These are phyloP conservation scores for Aquilaria agallochum DNA, from an alignment of 441 rosid species.

Conservation along the genomic window DNA sequence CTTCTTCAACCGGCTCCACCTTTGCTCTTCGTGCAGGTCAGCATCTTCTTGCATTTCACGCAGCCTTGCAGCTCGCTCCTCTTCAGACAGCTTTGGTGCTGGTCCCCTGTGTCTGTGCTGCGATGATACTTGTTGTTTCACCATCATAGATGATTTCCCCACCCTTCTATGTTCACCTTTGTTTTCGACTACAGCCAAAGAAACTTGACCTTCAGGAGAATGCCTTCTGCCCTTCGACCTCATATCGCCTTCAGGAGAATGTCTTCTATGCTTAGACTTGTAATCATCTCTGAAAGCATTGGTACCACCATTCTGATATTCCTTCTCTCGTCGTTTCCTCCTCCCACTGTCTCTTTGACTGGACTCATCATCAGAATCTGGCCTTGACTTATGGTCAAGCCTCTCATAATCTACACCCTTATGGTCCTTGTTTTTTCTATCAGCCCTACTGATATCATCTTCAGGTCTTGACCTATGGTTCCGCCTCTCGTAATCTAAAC, in stretches of 20 bases:
- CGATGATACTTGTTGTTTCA: background rate
- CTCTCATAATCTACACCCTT: background rate
- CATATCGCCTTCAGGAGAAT: slow-evolving; percentile 22
- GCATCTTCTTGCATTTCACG: slow-evolving; percentile 82
- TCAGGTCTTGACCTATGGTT: slow-evolving; percentile 27
- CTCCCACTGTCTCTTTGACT: slow-evolving; percentile 27
- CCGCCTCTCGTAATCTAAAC: slow-evolving; percentile 29
- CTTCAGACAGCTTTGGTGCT: slow-evolving; percentile 68
- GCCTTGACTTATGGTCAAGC: slow-evolving; percentile 21
- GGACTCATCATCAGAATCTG: slow-evolving; percentile 36
- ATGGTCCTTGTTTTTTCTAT: no score
- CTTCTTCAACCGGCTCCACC: slow-evolving; percentile 83
- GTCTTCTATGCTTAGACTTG: slow-evolving; percentile 29
- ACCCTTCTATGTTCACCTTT: slow-evolving; percentile 24
- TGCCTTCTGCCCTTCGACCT: slow-evolving; percentile 26
- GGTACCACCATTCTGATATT: slow-evolving; percentile 27
- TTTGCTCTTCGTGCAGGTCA: slow-evolving; percentile 81
- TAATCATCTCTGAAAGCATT: slow-evolving; percentile 29
- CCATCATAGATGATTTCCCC: slow-evolving; percentile 18
- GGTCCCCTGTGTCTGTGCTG: slow-evolving; percentile 32
- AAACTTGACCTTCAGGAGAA: slow-evolving; percentile 23
- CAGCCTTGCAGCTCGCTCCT: slow-evolving; percentile 78
- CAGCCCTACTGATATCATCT: slow-evolving; percentile 26
- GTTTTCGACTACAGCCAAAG: slow-evolving; percentile 17
- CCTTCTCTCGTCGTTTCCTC: slow-evolving; percentile 24